phyloP scores from a whole-genome alignment of 164 flowering plant genomes.

The Macadamia tetraphylla region DNA sequence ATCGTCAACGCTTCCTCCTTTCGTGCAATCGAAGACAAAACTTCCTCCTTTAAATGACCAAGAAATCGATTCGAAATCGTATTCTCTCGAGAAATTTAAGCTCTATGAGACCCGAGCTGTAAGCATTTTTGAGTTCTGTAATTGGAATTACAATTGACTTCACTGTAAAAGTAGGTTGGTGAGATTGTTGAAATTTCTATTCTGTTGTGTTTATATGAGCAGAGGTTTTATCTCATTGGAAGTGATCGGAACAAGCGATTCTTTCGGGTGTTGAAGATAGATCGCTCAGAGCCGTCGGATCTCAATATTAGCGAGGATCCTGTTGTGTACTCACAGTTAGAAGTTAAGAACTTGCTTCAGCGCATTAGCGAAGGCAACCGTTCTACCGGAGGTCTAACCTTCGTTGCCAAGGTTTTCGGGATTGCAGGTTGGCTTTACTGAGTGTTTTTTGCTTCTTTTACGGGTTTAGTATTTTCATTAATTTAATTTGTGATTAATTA shows the following conservation, averaged over 20 bases:
- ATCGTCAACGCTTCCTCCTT: slow-evolving; percentile 10
- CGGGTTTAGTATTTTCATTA: not conserved
- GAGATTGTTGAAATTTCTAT: not conserved
- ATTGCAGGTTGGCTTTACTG: slow-evolving; percentile 61
- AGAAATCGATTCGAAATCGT: slow-evolving; percentile 52
- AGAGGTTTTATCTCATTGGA: slow-evolving; percentile 91
- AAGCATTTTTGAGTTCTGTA: slow-evolving; percentile 4
- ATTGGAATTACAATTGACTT: not conserved
- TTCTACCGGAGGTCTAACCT: slow-evolving; percentile 78
- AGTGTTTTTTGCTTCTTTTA: not conserved
- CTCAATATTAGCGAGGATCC: slow-evolving; percentile 95
- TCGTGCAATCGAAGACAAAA: slow-evolving; percentile 23
- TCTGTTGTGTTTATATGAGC: slow-evolving; percentile 6
- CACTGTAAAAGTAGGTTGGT: not conserved
- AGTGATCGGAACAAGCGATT: slow-evolving; percentile 76
- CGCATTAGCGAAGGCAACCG: slow-evolving; percentile 91
- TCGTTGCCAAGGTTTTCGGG: slow-evolving; percentile 76
- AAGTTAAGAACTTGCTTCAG: slow-evolving; percentile 82
- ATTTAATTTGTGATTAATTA: not conserved
- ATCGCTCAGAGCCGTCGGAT: slow-evolving; percentile 88
- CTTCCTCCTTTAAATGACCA: slow-evolving; percentile 43
- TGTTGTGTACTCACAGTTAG: slow-evolving; percentile 85
- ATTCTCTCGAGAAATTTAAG: slow-evolving; percentile 82
- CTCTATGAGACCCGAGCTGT: slow-evolving; percentile 93
- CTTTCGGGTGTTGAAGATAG: slow-evolving; percentile 87